Evolutionary conservation across 495 filamentous ascomycete species (phyloP), one percentile per base, ranked within the genome.

Genomic region (Lophiostoma macrostomum): DNA sequence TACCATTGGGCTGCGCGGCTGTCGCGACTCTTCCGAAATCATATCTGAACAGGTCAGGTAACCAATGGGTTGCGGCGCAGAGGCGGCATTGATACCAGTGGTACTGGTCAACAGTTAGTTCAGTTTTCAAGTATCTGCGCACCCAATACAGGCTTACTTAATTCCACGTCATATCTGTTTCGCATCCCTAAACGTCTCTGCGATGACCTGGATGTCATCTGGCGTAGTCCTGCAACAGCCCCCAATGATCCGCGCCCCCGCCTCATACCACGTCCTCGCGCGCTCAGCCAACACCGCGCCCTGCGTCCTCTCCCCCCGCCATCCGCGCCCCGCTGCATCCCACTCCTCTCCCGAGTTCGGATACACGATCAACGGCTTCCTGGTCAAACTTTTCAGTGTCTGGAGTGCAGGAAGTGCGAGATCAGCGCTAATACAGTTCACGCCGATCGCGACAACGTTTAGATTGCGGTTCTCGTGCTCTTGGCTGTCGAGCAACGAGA

Each of bases 331-430:
- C 27, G 20, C 52, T 16, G 59, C 67, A 46, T 69, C 45, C 53
- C 56, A 70, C 7, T 22, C 37, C 46, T 70, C 67, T 7, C 68
- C 68, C 0, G 67, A 69, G 44, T 70, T 70, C 0, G 68, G 67
- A 58, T 69, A 70, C 25, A 57, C 60, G 13, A 70, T 10, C 22
- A 70, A 28, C 5, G 56, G 52, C 34, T 64, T 55, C 8, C 22
- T 22, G 16, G 54, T 57, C 11, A 49, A 14, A 5, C 18, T 18
- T 12, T 32, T 42, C 14, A 68, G 25, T 10, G 43, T n/a, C 30
- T 52, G 2, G 5, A 69, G 32, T 5, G 67, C 57, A 2, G 14
- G 40, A 13, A 50, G 18, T 11, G 53, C 67, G 3, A 57, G 4
- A 0, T 40, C 43, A 7, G 53, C 23, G 0, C 50, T 31, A 1